Percentiles rank a stretch among this genome's conserved stretches.
Conservation (phyloP, 2,329 filamentous ascomycete genomes). For the Diaporthe destruens region DNA sequence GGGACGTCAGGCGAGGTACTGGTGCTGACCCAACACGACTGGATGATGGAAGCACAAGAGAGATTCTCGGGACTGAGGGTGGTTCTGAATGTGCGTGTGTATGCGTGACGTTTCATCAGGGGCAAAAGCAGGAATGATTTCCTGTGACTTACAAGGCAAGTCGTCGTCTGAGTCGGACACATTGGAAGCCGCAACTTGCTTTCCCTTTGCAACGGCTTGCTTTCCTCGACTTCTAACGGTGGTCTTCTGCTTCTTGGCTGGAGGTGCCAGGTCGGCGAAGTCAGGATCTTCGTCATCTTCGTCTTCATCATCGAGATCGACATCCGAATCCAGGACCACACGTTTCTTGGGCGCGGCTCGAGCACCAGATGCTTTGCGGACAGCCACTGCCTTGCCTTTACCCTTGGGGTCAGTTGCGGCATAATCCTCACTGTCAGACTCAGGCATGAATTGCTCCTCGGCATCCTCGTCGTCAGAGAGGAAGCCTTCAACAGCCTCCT, state of each 20-base stretch:
- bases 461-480: constrained; percentile 45
- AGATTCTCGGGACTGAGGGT: no score
- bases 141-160: constrained; percentile 31
- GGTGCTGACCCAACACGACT: not conserved
- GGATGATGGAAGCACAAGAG: not conserved
- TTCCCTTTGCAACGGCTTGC: constrained; percentile 25
- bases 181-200: not conserved
- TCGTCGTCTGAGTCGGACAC: constrained; percentile 32
- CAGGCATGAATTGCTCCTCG: constrained; percentile 26
- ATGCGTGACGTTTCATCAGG: no score
- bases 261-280: constrained; percentile 27
- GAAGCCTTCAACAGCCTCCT: constrained; percentile 32
- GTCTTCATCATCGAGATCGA: constrained; percentile 46
- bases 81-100: not conserved
- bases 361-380: not conserved
- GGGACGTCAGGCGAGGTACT: not conserved
- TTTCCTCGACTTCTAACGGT: constrained; percentile 22
- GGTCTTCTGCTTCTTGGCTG: constrained; percentile 39
- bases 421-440: constrained; percentile 35
- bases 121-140: not conserved
- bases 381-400: constrained; percentile 40
- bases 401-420: constrained; percentile 33
- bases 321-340: constrained; percentile 29
- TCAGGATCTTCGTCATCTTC: constrained; percentile 44
- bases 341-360: constrained; percentile 19